Base-by-base conservation (phyloP, 495 filamentous ascomycete species). In the Penicillium coprophilum region DNA sequence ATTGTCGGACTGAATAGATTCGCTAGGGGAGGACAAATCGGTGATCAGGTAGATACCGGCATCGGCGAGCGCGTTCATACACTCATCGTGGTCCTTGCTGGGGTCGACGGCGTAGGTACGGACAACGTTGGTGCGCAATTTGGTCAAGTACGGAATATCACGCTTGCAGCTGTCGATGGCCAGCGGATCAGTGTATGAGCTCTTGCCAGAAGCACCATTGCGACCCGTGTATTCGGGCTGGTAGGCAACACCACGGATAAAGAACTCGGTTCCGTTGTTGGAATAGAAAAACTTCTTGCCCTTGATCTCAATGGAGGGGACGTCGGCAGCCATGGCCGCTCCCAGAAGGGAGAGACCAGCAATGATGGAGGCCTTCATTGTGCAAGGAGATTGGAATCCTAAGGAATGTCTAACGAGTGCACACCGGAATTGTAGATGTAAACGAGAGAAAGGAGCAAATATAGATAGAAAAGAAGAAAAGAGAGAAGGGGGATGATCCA, bases 11-110 rank as follows among this genome's bases (percentile, higher is more conserved):
- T 89, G 88, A 79, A 98, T 96, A 31, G 95, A 97, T 47, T 81
- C 61, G 17, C 71, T 69, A 12, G 94, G 95, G 63, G 92, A 84
- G 34, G 88, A 90, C 61, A 98, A 77, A 75, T 97, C 94, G 59
- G 89, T 85, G 63, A 98, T 86, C 45, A 98, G 85, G 71, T 98
- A 98, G 76, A 98, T 98, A 59, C 92, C 95, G 48, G 90, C 91
- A 59, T 89, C 85, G 28, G 88, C 80, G n/a, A 98, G 79, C 62
- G 91, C 70, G 48, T 80, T 75, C 94, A 98, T 97, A 77, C 94
- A 97, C 30, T 76, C 77, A 24, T 79, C 78, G 76, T 98, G 94
- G 73, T 93, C 81, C 50, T 76, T 65, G 20, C 78, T 82, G 19
- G 94, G 89, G 76, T 97, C 84, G 63, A 98, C 84, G 57, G 92